phyloP scores from a whole-genome alignment of 805 yeast species.

The Saturnispora gosingensis region DNA sequence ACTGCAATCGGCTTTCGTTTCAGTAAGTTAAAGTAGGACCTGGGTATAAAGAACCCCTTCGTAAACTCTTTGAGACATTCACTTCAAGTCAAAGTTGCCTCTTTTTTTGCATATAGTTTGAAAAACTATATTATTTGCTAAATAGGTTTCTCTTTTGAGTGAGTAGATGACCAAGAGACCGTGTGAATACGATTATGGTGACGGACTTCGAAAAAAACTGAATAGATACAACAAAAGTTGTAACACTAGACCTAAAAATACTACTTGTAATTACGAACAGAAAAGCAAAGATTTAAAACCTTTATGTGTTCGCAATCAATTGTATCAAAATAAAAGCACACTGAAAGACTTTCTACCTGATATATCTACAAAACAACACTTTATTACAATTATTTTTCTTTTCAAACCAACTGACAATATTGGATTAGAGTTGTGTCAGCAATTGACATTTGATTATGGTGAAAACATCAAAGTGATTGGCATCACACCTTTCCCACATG shows the following conservation, averaged over 20 bases:
- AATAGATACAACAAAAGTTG: neutral
- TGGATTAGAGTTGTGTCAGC: neutral
- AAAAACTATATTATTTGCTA: neutral
- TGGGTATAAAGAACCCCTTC: neutral
- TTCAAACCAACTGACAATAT: constrained; percentile 6
- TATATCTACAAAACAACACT: neutral
- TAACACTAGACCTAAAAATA: neutral
- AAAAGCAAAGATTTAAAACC: neutral
- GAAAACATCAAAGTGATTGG: constrained; percentile 12
- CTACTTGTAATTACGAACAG: neutral
- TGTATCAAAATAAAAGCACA: neutral
- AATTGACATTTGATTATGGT: neutral
- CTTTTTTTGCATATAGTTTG: neutral
- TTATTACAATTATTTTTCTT: neutral
- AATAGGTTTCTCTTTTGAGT: neutral
- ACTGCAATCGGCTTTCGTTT: neutral
- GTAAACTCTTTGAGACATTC: too few relatives aligned
- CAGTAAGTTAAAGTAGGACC: too few relatives aligned
- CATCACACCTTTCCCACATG: constrained; percentile 15
- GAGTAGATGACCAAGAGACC: neutral
- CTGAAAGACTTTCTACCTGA: neutral
- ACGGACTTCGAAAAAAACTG: neutral
- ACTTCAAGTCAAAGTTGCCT: neutral
- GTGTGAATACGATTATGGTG: neutral
- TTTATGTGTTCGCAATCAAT: neutral